phyloP scores from a whole-genome alignment of 2,329 filamentous ascomycete species.

The Trichoderma endophyticum region DNA sequence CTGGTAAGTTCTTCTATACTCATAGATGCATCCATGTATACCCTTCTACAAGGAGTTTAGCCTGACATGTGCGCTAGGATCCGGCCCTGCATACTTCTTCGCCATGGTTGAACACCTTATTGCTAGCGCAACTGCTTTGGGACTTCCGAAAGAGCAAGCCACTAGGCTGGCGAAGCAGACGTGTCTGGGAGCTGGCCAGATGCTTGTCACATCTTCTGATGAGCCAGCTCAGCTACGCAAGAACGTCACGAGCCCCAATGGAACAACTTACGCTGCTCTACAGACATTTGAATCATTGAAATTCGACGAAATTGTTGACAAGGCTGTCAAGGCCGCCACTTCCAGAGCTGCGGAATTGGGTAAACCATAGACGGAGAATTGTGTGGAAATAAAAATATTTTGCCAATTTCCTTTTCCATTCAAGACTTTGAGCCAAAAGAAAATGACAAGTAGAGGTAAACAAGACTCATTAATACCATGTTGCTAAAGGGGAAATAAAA shows the following conservation, averaged over 20 bases:
- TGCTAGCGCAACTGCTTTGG: slow-evolving; percentile 41
- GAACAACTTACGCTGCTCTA: slow-evolving; percentile 49
- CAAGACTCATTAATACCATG: background rate
- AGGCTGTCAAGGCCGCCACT: slow-evolving; percentile 46
- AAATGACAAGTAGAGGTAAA: background rate
- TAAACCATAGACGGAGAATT: slow-evolving; percentile 26
- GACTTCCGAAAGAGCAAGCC: slow-evolving; percentile 47
- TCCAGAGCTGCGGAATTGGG: slow-evolving; percentile 42
- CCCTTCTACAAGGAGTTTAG: background rate
- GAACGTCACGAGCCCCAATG: slow-evolving; percentile 53
- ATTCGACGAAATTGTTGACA: slow-evolving; percentile 42
- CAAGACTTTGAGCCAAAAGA: background rate
- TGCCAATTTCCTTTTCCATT: background rate
- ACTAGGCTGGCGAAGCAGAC: slow-evolving; percentile 49
- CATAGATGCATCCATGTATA: background rate
- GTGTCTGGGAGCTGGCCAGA: slow-evolving; percentile 49
- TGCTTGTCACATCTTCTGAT: slow-evolving; percentile 47
- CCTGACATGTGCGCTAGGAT: slow-evolving; percentile 34
- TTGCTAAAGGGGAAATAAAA: background rate
- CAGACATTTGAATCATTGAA: slow-evolving; percentile 46
- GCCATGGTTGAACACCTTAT: slow-evolving; percentile 51
- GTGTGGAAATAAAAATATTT: background rate
- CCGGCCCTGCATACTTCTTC: slow-evolving; percentile 53
- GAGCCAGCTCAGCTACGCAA: slow-evolving; percentile 45
- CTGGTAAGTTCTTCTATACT: slow-evolving; percentile 36